These are phyloP conservation scores for Umbelopsis isabellina DNA, from an alignment of 192 early-diverging fungal species.

Conservation along the genomic window DNA sequence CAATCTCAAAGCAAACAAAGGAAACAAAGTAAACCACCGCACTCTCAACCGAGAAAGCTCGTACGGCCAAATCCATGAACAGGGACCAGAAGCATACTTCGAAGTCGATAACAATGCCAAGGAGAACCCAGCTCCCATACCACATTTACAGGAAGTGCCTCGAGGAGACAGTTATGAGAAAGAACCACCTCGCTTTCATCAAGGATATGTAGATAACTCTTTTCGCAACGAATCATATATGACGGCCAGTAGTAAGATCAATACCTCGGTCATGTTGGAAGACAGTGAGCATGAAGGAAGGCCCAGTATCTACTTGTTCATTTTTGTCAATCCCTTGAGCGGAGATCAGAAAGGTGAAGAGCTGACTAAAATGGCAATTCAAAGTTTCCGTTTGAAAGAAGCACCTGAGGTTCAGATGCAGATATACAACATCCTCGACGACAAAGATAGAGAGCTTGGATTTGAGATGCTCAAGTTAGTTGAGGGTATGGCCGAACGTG, in stretches of 20 bases:
- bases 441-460: conserved; percentile 55
- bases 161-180: conserved; percentile 9
- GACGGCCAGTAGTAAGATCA: not conserved
- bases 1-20: not conserved
- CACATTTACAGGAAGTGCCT: conserved; percentile 15
- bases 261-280: conserved; percentile 29
- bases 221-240: not conserved
- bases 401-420: conserved; percentile 73
- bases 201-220: not conserved
- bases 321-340: conserved; percentile 76
- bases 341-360: conserved; percentile 69
- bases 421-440: conserved; percentile 70
- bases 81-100: conserved; percentile 1
- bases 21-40: not conserved
- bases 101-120: conserved; percentile 13
- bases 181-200: not conserved
- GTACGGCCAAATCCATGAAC: conserved; percentile 3
- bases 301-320: conserved; percentile 67
- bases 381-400: conserved; percentile 68
- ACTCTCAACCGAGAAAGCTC: not conserved
- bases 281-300: conserved; percentile 31
- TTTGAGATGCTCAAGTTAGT: conserved; percentile 55
- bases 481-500: conserved; percentile 26
- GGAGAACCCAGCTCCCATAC: conserved; percentile 5
- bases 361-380: conserved; percentile 61